Evolutionary conservation across 805 yeast species (phyloP), one percentile per base, ranked within the genome.

Genomic region (Yamadazyma scolyti): DNA sequence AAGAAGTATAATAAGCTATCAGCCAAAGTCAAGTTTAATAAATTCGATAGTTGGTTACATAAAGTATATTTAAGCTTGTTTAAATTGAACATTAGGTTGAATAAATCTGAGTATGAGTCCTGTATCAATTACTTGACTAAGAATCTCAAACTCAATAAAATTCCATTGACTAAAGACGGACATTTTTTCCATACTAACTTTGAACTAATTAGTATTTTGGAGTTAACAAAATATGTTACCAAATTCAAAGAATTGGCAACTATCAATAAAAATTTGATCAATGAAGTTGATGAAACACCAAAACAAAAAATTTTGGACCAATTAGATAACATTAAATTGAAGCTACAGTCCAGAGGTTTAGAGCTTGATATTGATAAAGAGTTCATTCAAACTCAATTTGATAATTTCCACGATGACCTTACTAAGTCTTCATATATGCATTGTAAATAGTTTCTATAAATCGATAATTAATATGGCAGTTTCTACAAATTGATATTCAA

Each of bases 81-180:
- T 31, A 56, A 55, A 34, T 39, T 39, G 10, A 42, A 36, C 13
- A 30, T 31, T 18, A 36, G 33, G 13, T 20, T 45, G 17, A 42
- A 43, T 23, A 35, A 40, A 7, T 44, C 53, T 36, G 55, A 52
- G 27, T 31, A 39, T 14, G 46, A 53, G 10, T 47, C 60, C 6
- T 31, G 43, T 23, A 36, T 39, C 15, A 61, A 61, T 25, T 59
- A 36, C 33, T 37, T 63, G 30, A 32, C 34, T 8, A 61, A 61
- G 30, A 59, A 60, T 30, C 42, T 61, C 18, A 59, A 55, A 24
- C 42, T 56, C 28, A 47, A 43, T 4, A 58, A 56, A 29, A 28
- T 60, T 16, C 46, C 42, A 28, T 35, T 51, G 16, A 44, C 49
- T 3, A 26, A 24, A 4, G 32, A 40, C 22, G 10, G 23, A 21